Percentiles rank a stretch among this genome's conserved stretches.
Evolutionary conservation across 2,329 filamentous ascomycete genomes (phyloP).

Genomic region (Clonostachys byssicola): DNA sequence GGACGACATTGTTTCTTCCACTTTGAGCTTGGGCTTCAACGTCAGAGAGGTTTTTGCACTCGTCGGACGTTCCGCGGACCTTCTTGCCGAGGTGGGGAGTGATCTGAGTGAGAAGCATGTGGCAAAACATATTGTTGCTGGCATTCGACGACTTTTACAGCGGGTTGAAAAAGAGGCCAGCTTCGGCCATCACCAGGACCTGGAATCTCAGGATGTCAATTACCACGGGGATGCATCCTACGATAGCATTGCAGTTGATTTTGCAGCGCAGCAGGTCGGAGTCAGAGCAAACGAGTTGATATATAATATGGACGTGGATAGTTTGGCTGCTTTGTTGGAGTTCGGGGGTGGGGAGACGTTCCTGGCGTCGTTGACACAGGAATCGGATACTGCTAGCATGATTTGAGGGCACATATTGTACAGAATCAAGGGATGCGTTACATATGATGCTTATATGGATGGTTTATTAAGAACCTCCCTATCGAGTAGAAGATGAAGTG

Average conservation of each 20-base stretch:
- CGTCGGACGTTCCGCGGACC: conserved; percentile 2
- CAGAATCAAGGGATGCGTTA: no score
- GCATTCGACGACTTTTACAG: conserved; percentile 8
- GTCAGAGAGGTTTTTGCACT: conserved; percentile 3
- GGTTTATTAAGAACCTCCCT: no score
- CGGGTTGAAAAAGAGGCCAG: conserved; percentile 1
- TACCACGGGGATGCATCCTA: not conserved
- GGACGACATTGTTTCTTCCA: conserved; percentile 3
- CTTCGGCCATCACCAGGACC: not conserved
- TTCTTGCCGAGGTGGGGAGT: conserved; percentile 6
- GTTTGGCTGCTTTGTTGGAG: conserved; percentile 3
- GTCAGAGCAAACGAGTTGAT: not conserved
- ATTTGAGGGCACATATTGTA: no score
- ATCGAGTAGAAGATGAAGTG: no score
- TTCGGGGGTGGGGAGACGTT: not conserved
- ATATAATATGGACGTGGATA: conserved; percentile 5
- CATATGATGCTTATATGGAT: no score
- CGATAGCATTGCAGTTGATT: conserved; percentile 1
- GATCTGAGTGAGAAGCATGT: conserved; percentile 8
- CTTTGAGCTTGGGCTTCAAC: conserved; percentile 11
- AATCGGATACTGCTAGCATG: no score
- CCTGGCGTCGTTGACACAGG: no score
- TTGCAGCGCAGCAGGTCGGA: conserved; percentile 4
- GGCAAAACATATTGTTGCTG: conserved; percentile 8
- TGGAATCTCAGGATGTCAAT: not conserved